These are phyloP conservation scores for Metarhizium album DNA, from an alignment of 2,329 filamentous ascomycete genomes.

Conservation along the genomic window DNA sequence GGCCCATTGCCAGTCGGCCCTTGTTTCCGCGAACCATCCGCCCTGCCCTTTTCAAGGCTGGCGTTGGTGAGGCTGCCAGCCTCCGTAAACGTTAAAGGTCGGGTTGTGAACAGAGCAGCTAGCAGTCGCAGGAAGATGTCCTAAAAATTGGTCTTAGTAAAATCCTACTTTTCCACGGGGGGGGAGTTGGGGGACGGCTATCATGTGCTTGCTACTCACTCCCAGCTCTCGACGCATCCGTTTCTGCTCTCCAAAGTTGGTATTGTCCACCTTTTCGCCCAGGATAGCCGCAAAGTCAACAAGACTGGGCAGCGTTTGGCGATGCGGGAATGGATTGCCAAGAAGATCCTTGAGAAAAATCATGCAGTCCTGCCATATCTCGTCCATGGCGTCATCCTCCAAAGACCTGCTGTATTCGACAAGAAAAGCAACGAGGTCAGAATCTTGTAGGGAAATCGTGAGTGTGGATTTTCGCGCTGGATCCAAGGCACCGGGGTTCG, in stretches of 20 bases:
- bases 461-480: slow-evolving; percentile 74
- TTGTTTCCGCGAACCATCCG: slow-evolving; percentile 23
- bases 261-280: slow-evolving; percentile 94
- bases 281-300: slow-evolving; percentile 83
- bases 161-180: not conserved
- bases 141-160: slow-evolving; percentile 32
- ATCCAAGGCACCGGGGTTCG: slow-evolving; percentile 72
- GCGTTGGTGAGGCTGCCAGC: slow-evolving; percentile 25
- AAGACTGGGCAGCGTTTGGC: slow-evolving; percentile 76
- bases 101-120: slow-evolving; percentile 87
- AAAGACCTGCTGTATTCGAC: slow-evolving; percentile 83
- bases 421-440: slow-evolving; percentile 77
- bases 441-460: slow-evolving; percentile 73
- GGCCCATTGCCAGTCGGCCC: slow-evolving; percentile 27
- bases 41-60: slow-evolving; percentile 26
- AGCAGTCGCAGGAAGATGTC: slow-evolving; percentile 82
- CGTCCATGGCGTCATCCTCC: slow-evolving; percentile 95
- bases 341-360: slow-evolving; percentile 83
- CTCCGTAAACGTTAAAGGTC: slow-evolving; percentile 63
- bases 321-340: slow-evolving; percentile 86
- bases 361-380: slow-evolving; percentile 94
- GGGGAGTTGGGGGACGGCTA: no score
- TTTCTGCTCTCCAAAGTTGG: slow-evolving; percentile 87
- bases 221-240: slow-evolving; percentile 86
- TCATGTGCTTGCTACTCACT: slow-evolving; percentile 41